Evolutionary conservation across 495 filamentous ascomycete species (phyloP).

Genomic region (Penicillium taxi): DNA sequence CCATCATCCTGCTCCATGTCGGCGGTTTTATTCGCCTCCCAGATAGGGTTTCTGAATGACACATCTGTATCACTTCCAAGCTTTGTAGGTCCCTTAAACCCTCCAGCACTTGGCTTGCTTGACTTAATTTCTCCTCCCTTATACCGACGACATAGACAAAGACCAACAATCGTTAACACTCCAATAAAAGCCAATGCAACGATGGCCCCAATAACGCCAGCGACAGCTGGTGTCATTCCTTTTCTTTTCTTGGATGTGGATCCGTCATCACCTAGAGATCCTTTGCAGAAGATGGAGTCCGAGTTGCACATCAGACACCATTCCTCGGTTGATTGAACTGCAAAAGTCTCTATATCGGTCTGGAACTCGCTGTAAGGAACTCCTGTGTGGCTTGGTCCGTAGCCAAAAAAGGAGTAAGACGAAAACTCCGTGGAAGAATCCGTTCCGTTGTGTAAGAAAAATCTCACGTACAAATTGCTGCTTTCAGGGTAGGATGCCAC

Average conservation of each 20-base stretch:
- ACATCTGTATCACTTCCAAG: slow-evolving; percentile 45
- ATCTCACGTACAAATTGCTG: slow-evolving; percentile 61
- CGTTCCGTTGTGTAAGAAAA: slow-evolving; percentile 71
- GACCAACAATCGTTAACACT: slow-evolving; percentile 17
- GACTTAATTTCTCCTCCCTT: no score
- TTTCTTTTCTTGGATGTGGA: slow-evolving; percentile 8
- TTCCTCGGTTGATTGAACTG: slow-evolving; percentile 47
- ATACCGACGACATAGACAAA: slow-evolving; percentile 35
- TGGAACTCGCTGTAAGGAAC: slow-evolving; percentile 59
- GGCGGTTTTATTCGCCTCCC: slow-evolving; percentile 18
- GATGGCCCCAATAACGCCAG: slow-evolving; percentile 46
- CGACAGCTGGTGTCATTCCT: slow-evolving; percentile 37
- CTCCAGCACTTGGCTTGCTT: slow-evolving; percentile 26
- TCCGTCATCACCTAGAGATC: slow-evolving; percentile 12
- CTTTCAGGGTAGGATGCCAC: slow-evolving; percentile 42
- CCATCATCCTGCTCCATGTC: slow-evolving; percentile 9
- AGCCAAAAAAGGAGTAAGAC: slow-evolving; percentile 61
- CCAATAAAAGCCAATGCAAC: slow-evolving; percentile 31
- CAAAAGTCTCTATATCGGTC: slow-evolving; percentile 49
- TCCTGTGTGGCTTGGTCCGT: slow-evolving; percentile 36
- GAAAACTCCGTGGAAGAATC: slow-evolving; percentile 39
- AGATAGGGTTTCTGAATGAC: slow-evolving; percentile 24
- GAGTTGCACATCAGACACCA: slow-evolving; percentile 71
- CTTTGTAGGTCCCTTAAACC: slow-evolving; percentile 44
- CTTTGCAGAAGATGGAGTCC: slow-evolving; percentile 50